Evolutionary conservation across 257 asterid genomes (phyloP), one percentile per base, ranked within the genome.

Genomic region (Jaltomata sinuosa): DNA sequence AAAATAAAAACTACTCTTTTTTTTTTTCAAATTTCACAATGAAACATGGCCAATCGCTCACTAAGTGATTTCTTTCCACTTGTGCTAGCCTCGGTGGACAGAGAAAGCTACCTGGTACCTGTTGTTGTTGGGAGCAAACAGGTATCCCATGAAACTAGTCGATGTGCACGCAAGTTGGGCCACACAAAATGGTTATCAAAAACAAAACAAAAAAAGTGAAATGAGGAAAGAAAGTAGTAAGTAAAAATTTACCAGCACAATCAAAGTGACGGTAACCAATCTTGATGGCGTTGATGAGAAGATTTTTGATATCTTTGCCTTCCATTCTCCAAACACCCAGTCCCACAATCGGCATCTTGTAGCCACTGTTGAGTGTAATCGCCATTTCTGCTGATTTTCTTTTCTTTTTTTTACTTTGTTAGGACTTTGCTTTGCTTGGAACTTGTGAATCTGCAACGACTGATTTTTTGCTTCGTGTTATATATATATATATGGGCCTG

Each of bases 191-290:
- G n/a, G n/a, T n/a, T n/a, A n/a, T n/a, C n/a, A n/a, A n/a, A n/a
- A n/a, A n/a, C n/a, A n/a, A n/a, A n/a, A n/a, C n/a, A n/a, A n/a
- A n/a, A n/a, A n/a, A n/a, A n/a, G n/a, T n/a, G n/a, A n/a, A n/a
- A n/a, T n/a, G n/a, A n/a, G n/a, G n/a, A n/a, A n/a, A n/a, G n/a
- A n/a, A n/a, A n/a, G n/a, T n/a, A n/a, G n/a, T n/a, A n/a, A n/a
- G n/a, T n/a, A n/a, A n/a, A n/a, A n/a, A n/a, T n/a, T n/a, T 77
- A 88, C 94, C 94, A 25, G 94, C 94, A 52, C 94, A 91, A 79
- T 91, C 94, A 18, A 91, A 90, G 87, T 91, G 94, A 69, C 94
- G 93, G 29, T 91, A 89, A 14, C 94, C 94, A 34, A 87, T 78
- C 69, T 88, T 90, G 83, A 91, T 83, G 45, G 94, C 93, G 79